Evolutionary conservation across 371 early-diverging fungal species (phyloP).

Genomic region (Choanephora cucurbitarum): DNA sequence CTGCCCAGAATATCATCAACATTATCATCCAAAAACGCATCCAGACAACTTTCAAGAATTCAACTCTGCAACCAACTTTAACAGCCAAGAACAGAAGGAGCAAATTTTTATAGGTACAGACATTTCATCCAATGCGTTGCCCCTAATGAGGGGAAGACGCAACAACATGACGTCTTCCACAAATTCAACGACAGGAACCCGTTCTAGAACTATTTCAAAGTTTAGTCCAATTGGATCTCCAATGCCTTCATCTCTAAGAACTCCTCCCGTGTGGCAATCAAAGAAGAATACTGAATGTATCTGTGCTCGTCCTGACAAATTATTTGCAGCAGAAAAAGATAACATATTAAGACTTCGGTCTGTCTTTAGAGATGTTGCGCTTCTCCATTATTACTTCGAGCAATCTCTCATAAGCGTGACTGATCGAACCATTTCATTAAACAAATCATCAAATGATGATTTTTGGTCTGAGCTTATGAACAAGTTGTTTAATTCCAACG

Average conservation of each 20-base stretch:
- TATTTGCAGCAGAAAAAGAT: slow-evolving; percentile 30
- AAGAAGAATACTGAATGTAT: slow-evolving; percentile 25
- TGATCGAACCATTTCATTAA: slow-evolving; percentile 52
- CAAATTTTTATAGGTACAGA: background rate
- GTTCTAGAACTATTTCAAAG: slow-evolving; percentile 22
- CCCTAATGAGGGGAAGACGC: background rate
- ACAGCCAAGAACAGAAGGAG: background rate
- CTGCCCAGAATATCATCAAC: slow-evolving; percentile 38
- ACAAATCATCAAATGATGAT: slow-evolving; percentile 38
- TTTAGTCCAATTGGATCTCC: slow-evolving; percentile 29
- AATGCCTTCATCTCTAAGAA: background rate
- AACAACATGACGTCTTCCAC: background rate
- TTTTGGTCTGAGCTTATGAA: slow-evolving; percentile 34
- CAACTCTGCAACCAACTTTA: background rate
- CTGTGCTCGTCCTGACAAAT: slow-evolving; percentile 32
- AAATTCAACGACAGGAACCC: background rate
- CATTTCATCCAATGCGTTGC: background rate
- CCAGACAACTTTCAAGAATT: background rate
- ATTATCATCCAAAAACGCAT: slow-evolving; percentile 15
- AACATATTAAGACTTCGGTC: slow-evolving; percentile 26
- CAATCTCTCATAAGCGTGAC: slow-evolving; percentile 48
- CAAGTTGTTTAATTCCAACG: slow-evolving; percentile 23
- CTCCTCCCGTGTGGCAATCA: slow-evolving; percentile 21
- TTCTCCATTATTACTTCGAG: slow-evolving; percentile 61
- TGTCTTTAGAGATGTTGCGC: slow-evolving; percentile 39